Percentiles rank a stretch among this genome's conserved stretches.
These are phyloP conservation scores for Lecanosticta acicola DNA, from an alignment of 2,329 filamentous ascomycete species.

Conservation along the genomic window DNA sequence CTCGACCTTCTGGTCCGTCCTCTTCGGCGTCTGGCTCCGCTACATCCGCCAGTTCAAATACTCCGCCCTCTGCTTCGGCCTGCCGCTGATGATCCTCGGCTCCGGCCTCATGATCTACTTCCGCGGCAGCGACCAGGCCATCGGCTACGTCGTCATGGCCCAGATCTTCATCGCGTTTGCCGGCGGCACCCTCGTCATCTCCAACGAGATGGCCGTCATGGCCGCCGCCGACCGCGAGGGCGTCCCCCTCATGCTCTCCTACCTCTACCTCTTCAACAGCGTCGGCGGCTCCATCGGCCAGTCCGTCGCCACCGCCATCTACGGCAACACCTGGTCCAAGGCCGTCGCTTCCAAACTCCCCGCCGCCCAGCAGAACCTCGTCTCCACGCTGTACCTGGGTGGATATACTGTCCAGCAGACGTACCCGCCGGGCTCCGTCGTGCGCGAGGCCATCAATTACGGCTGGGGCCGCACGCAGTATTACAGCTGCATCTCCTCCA, in stretches of 20 bases:
- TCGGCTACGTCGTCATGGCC: conserved; percentile 51
- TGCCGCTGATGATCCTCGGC: conserved; percentile 34
- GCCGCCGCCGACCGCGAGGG: conserved; percentile 30
- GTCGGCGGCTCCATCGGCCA: conserved; percentile 27
- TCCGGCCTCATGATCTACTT: conserved; percentile 35
- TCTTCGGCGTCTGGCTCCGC: conserved; percentile 46
- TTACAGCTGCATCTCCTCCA: conserved; percentile 37
- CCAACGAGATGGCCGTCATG: conserved; percentile 55
- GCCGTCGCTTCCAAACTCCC: conserved; percentile 13
- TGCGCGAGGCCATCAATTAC: conserved; percentile 41
- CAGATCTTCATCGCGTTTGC: conserved; percentile 53
- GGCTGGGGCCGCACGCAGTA: conserved; percentile 47
- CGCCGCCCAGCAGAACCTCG: conserved; percentile 23
- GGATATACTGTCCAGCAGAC: conserved; percentile 16
- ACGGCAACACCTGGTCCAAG: conserved; percentile 28
- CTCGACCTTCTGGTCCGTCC: conserved; percentile 41
- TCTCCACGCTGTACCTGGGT: conserved; percentile 26
- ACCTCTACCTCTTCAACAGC: conserved; percentile 30
- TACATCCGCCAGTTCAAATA: conserved; percentile 48
- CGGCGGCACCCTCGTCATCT: conserved; percentile 50
- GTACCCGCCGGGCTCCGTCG: conserved; percentile 40
- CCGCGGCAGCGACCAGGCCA: conserved; percentile 34
- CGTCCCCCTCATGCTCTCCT: conserved; percentile 34
- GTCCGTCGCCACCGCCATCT: conserved; percentile 25
- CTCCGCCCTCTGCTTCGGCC: conserved; percentile 32